Evolutionary conservation across 2,329 filamentous ascomycete genomes (phyloP), one percentile per base, ranked within the genome.

Genomic region (Calonectria naviculata): DNA sequence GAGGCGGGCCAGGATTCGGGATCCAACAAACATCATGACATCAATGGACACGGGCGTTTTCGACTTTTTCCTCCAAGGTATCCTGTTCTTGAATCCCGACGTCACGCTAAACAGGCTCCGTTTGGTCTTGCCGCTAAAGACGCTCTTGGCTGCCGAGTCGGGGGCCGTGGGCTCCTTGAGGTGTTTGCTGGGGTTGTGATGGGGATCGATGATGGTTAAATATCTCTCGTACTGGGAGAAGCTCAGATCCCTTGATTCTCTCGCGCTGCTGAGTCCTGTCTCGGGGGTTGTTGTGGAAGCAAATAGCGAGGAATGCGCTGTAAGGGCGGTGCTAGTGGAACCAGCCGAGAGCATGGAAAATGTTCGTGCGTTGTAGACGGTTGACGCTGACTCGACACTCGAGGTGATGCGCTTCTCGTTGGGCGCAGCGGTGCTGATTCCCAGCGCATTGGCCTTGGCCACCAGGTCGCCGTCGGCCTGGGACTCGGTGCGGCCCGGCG

Each of bases 181-280:
- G 49, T 85, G 81, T 66, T 84, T 86, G 56, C 84, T 82, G 70
- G 86, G 85, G 72, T 83, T 82, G 41, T 85, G 79, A 44, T 83
- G 83, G 8, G 84, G 83, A 66, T 86, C 84, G 34, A 87, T 73
- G 47, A 87, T 82, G 21, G 83, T 79, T 42, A 90, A 75, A 70
- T 88, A 89, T 71, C 83, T 85, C 36, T 90, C 88, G 74, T 90
- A 90, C 34, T 85, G 84, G 8, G 83, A 81, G 73, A 90, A 89
- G 67, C 80, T 87, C 29, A 87, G 78, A 41, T 78, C 83, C 71
- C 83, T 84, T 42, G 83, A 83, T 65, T 83, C 75, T 26, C 74
- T 68, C 52, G 56, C 73, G 44, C 72, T 73, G 28, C 67, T 68
- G 38, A 72, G 70, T 78, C 82, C 66, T 75, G 73, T 46, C 79